Evolutionary conservation across 768 basidiomycete genomes (phyloP).

Genomic region (Kwoniella botswanensis): DNA sequence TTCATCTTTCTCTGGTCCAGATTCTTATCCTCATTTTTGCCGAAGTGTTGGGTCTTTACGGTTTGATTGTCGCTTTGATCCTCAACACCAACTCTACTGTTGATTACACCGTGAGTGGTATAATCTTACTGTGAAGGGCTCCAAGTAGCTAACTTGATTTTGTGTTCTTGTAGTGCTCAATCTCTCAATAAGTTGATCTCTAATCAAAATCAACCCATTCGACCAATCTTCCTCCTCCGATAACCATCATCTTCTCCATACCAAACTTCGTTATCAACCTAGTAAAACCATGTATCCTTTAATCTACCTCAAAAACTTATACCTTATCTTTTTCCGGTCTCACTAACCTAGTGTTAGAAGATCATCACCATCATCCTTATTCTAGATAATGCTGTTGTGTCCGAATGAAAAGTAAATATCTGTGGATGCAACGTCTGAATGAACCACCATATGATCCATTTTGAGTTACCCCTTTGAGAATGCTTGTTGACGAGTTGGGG

Average conservation of each 20-base stretch:
- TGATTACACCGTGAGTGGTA: constrained; percentile 45
- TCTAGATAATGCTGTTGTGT: constrained; percentile 12
- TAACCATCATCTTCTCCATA: neutral
- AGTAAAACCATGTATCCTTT: neutral
- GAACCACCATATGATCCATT: no score
- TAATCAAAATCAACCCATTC: neutral
- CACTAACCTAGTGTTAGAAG: no score
- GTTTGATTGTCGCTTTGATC: constrained; percentile 93
- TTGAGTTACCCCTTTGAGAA: no score
- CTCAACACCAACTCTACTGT: constrained; percentile 72
- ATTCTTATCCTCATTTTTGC: constrained; percentile 94
- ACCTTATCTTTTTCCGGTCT: no score
- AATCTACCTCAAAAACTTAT: neutral
- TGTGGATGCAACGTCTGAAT: neutral
- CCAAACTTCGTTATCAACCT: neutral
- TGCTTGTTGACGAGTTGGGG: no score
- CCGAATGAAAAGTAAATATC: neutral
- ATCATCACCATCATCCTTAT: neutral
- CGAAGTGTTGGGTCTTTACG: constrained; percentile 81
- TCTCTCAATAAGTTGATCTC: constrained; percentile 21
- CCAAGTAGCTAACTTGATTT: neutral
- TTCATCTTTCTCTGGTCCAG: constrained; percentile 47
- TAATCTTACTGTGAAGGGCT: no score
- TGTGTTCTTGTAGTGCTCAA: constrained; percentile 22
- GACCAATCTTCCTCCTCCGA: neutral